These are phyloP conservation scores for Arthrinium phaeospermum DNA, from an alignment of 2,329 filamentous ascomycete genomes.

Conservation along the genomic window DNA sequence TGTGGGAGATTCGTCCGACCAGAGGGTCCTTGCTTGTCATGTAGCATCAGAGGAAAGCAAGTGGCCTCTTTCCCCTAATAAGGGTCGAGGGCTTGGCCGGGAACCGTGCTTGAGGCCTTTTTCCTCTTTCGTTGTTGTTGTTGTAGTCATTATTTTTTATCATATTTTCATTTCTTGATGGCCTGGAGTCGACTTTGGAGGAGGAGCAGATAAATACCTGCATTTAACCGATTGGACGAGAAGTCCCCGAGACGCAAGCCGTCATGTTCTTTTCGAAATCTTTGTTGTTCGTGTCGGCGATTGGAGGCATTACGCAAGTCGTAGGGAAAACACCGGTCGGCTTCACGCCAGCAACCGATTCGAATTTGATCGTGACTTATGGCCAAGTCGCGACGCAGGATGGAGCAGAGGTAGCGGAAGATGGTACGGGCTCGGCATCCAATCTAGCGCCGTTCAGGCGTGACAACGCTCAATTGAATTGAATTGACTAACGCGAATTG, in stretches of 20 bases:
- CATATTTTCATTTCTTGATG: neutral
- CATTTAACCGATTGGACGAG: neutral
- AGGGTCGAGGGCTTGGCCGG: neutral
- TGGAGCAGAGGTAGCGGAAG: neutral
- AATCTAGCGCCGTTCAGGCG: neutral
- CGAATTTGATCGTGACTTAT: constrained; percentile 37
- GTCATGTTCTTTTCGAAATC: constrained; percentile 12
- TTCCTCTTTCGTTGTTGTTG: neutral
- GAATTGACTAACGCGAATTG: constrained; percentile 4
- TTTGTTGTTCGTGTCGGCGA: constrained; percentile 3
- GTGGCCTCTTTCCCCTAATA: neutral
- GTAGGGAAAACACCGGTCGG: constrained; percentile 31
- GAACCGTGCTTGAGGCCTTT: neutral
- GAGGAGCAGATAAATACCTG: neutral
- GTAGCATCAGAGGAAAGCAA: neutral
- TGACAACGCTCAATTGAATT: neutral
- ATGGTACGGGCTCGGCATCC: neutral
- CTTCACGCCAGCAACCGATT: constrained; percentile 34
- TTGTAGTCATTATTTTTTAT: neutral
- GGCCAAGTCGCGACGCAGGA: constrained; percentile 22
- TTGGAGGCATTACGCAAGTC: constrained; percentile 7
- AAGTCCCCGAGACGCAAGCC: neutral
- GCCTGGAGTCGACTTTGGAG: constrained; percentile 4
- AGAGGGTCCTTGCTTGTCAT: constrained; percentile 7
- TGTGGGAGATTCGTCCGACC: neutral